phyloP scores from a whole-genome alignment of 116 monocot species.

The Cymodocea nodosa region DNA sequence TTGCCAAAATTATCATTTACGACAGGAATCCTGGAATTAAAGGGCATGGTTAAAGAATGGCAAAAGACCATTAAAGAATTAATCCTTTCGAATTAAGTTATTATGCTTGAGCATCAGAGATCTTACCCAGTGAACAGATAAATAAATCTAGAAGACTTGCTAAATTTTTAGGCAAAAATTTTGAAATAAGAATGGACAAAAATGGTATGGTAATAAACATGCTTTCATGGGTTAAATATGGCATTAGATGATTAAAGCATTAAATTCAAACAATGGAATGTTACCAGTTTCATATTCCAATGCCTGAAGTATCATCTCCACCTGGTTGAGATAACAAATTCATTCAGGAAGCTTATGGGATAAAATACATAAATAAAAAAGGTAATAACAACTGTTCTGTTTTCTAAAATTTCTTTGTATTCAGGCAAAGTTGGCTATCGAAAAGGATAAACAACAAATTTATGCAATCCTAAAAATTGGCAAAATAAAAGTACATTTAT shows the following conservation, averaged over 20 bases:
- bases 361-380: too few relatives aligned
- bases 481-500: too few relatives aligned
- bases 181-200: neutral
- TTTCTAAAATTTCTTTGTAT: too few relatives aligned
- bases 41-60: too few relatives aligned
- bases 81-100: neutral
- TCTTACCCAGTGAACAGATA: too few relatives aligned
- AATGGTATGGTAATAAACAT: neutral
- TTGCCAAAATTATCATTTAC: too few relatives aligned
- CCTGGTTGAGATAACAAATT: conserved; percentile 21
- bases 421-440: too few relatives aligned
- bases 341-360: too few relatives aligned
- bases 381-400: too few relatives aligned
- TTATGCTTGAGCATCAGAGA: neutral
- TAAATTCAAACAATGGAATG: neutral
- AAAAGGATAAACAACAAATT: too few relatives aligned
- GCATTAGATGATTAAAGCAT: neutral
- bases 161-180: neutral
- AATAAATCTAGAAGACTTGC: neutral
- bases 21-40: too few relatives aligned
- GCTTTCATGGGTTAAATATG: neutral
- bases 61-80: neutral
- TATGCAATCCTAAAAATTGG: too few relatives aligned
- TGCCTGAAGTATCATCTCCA: conserved; percentile 99
- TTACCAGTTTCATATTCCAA: conserved; percentile 92